Conservation (phyloP, 129 eudicot genomes). For the Centella asiatica region DNA sequence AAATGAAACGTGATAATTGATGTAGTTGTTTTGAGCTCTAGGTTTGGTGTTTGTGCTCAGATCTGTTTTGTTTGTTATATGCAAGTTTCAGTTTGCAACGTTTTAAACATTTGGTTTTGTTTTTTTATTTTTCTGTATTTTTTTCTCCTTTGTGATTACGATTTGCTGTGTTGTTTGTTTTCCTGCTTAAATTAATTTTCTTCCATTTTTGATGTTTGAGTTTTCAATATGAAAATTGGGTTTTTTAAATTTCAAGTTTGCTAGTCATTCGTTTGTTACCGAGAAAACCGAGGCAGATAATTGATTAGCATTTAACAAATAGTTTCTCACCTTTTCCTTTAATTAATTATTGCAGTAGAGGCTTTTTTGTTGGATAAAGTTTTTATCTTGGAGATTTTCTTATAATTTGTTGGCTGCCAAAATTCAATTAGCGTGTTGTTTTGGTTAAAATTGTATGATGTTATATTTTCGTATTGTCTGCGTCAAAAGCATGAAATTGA, state of each 20-base stretch:
- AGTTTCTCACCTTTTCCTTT: not conserved
- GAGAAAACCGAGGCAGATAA: not conserved
- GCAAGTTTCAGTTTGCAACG: not conserved
- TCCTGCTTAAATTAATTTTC: not conserved
- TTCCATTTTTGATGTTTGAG: not conserved
- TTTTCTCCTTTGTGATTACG: not conserved
- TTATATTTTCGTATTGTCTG: not conserved
- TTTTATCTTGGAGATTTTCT: not conserved
- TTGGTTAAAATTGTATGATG: not conserved
- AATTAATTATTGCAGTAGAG: not conserved
- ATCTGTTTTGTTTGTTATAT: conserved; percentile 35
- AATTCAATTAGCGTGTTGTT: not conserved
- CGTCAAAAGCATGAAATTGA: not conserved
- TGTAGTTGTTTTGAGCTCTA: conserved; percentile 9
- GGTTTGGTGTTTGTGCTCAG: conserved; percentile 24
- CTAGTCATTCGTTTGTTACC: not conserved
- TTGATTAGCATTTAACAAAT: not conserved
- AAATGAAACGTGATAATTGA: conserved; percentile 15
- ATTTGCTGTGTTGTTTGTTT: not conserved
- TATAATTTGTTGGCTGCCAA: not conserved
- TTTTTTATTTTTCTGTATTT: not conserved
- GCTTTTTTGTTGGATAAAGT: not conserved
- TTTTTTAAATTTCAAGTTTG: not conserved
- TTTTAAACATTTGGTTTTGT: not conserved
- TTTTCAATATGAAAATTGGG: not conserved